Evolutionary conservation across 768 basidiomycete genomes (phyloP).

Genomic region (Multifurca ochricompacta): DNA sequence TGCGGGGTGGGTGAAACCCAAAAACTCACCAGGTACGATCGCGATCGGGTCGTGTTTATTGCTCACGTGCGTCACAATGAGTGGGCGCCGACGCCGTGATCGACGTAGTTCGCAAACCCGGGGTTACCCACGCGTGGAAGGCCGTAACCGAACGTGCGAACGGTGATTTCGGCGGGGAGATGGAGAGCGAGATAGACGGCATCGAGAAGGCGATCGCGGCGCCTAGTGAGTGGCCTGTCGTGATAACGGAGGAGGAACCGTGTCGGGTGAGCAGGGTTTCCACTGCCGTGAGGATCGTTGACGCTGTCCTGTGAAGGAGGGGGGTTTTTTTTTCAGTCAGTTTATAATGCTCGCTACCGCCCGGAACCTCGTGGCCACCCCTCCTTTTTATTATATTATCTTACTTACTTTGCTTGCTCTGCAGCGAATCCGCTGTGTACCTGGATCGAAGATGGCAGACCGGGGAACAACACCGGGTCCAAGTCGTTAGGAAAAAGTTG

Average conservation of each 20-base stretch:
- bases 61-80: slow-evolving; percentile 14
- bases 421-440: slow-evolving; percentile 50
- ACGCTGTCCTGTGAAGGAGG: slow-evolving; percentile 36
- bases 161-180: slow-evolving; percentile 26
- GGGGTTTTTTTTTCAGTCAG: too few species aligned
- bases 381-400: too few species aligned
- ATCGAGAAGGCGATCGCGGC: slow-evolving; percentile 29
- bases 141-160: slow-evolving; percentile 41
- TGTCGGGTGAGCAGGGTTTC: slow-evolving; percentile 33
- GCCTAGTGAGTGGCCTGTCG: slow-evolving; percentile 24
- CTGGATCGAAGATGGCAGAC: slow-evolving; percentile 34
- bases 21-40: slow-evolving; percentile 10
- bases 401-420: slow-evolving; percentile 35
- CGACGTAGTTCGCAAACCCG: slow-evolving; percentile 35
- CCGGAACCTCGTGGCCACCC: too few species aligned
- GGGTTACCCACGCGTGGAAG: slow-evolving; percentile 46
- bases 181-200: slow-evolving; percentile 27
- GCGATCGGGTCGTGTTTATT: slow-evolving; percentile 22
- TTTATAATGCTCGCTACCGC: too few species aligned
- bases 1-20: slow-evolving; percentile 19
- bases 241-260: slow-evolving; percentile 36
- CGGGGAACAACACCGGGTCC: slow-evolving; percentile 46
- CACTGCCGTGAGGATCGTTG: slow-evolving; percentile 37
- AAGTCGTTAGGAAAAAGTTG: slow-evolving; percentile 35
- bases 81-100: neutral